Evolutionary conservation across 1,284 basidiomycete genomes (phyloP).

Genomic region (Cutaneotrichosporon sp.): DNA sequence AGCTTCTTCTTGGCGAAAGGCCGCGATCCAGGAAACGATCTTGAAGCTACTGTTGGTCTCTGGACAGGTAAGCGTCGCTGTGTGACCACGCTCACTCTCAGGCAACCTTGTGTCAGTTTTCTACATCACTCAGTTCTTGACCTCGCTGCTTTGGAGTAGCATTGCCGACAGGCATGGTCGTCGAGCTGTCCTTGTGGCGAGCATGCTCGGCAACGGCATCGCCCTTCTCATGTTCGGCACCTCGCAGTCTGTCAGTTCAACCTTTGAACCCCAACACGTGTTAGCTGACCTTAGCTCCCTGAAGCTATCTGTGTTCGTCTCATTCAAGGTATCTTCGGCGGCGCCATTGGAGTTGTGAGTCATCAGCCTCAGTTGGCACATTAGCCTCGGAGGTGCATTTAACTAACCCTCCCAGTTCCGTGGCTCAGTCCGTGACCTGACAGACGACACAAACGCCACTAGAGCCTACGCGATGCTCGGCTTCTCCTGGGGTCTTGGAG

Average conservation of each 20-base stretch:
- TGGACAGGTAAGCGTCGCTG: constrained; percentile 40
- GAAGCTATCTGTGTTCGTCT: constrained; percentile 86
- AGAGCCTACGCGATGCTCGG: constrained; percentile 90
- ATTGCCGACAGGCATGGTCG: constrained; percentile 87
- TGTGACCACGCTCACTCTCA: constrained; percentile 10
- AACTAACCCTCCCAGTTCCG: constrained; percentile 47
- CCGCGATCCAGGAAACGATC: constrained; percentile 33
- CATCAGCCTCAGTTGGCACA: not conserved
- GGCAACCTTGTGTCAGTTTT: constrained; percentile 51
- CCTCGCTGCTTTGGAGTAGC: constrained; percentile 87
- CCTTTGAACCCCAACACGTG: too few species aligned
- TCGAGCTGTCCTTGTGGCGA: constrained; percentile 76
- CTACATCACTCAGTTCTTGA: constrained; percentile 66
- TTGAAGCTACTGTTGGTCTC: constrained; percentile 44
- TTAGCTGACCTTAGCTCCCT: constrained; percentile 70
- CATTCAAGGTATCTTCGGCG: constrained; percentile 90
- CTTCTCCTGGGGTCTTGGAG: constrained; percentile 94
- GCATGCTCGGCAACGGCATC: constrained; percentile 67
- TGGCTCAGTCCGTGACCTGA: constrained; percentile 80
- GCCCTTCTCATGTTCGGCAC: constrained; percentile 70
- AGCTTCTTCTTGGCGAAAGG: constrained; percentile 45
- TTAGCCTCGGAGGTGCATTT: not conserved
- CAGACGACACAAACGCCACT: constrained; percentile 74
- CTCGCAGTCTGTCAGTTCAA: constrained; percentile 57
- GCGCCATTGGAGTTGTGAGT: constrained; percentile 82